Percentiles rank a stretch among this genome's conserved stretches.
Conservation (phyloP, 305 asterid species). For the Solanum hybrid region DNA sequence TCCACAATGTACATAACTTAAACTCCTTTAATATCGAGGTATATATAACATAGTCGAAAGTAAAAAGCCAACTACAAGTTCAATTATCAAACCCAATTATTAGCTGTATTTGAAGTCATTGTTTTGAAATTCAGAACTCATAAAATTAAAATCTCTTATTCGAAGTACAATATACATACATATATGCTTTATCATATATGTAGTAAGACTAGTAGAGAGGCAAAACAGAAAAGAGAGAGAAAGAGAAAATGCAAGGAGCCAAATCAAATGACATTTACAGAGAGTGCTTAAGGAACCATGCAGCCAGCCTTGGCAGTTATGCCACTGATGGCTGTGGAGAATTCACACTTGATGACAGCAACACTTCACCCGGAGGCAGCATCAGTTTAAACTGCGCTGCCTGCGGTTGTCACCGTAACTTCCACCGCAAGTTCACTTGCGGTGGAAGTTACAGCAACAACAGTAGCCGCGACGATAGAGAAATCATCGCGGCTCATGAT, state of each 20-base stretch:
- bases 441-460: background rate
- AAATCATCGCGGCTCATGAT: background rate
- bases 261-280: constrained; percentile 21
- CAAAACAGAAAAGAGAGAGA: background rate
- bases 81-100: background rate
- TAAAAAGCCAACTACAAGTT: background rate
- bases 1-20: background rate
- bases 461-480: background rate
- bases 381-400: constrained; percentile 40
- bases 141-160: background rate
- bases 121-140: background rate
- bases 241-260: constrained; percentile 25
- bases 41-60: background rate
- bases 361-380: background rate
- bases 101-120: background rate
- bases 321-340: constrained; percentile 77
- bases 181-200: background rate
- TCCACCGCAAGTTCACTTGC: constrained; percentile 38
- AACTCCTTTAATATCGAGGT: background rate
- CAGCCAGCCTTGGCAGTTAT: constrained; percentile 68
- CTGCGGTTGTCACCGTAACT: constrained; percentile 65
- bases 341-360: constrained; percentile 23
- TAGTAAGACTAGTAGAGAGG: background rate
- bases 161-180: background rate
- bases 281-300: constrained; percentile 62